A percentile compares a stretch with the other conserved stretches of the same genome.
Evolutionary conservation across 306 rosid species (phyloP).

Genomic region (barrel medic (Medicago truncatula)): MtrunA17r5.0-ANR NC_053048.1:46696001-46696500

Average conservation of each 20-base stretch:
- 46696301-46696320: neutral
- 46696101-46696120: neutral
- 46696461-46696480: no score
- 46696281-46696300: neutral
- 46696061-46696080: no score
- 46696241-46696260: neutral
- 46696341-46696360: neutral
- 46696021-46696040: no score
- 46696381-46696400: neutral
- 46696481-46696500: neutral
- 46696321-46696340: neutral
- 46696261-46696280: neutral
- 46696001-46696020: no score
- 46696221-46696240: neutral
- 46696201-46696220: neutral
- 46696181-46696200: neutral
- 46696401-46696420: neutral
- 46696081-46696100: no score
- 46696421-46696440: no score
- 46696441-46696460: neutral
- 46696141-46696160: no score
- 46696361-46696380: neutral
- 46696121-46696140: neutral
- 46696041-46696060: no score
- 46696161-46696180: neutral